Evolutionary conservation across 371 early-diverging fungal genomes (phyloP).

Genomic region (Haplosporangium sp.): DNA sequence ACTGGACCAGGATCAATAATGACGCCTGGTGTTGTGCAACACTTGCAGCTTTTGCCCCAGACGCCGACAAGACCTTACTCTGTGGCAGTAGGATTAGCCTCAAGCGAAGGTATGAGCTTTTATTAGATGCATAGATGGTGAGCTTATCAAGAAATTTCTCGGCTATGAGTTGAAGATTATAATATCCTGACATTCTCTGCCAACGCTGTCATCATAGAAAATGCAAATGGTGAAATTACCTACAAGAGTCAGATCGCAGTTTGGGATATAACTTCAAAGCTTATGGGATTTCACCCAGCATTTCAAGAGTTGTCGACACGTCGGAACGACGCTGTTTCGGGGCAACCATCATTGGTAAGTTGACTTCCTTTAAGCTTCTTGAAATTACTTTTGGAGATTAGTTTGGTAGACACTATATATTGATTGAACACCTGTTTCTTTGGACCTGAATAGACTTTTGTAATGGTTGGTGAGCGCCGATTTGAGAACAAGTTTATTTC

Average conservation of each 20-base stretch:
- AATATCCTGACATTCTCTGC: neutral
- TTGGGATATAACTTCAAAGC: conserved; percentile 44
- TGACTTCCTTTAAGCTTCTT: too few species aligned
- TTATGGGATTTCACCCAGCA: conserved; percentile 48
- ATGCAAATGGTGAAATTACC: conserved; percentile 14
- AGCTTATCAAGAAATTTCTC: neutral
- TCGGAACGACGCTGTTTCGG: conserved; percentile 45
- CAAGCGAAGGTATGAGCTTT: conserved; percentile 26
- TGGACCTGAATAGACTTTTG: conserved; percentile 33
- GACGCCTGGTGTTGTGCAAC: conserved; percentile 32
- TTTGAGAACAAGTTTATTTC: conserved; percentile 48
- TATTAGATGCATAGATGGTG: neutral
- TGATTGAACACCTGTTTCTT: neutral
- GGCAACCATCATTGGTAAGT: conserved; percentile 45
- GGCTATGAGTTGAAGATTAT: neutral
- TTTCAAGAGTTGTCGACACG: conserved; percentile 54
- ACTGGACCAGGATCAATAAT: conserved; percentile 46
- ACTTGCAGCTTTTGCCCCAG: conserved; percentile 39
- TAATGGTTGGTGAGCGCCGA: conserved; percentile 38
- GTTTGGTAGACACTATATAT: too few species aligned
- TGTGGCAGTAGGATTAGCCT: conserved; percentile 38
- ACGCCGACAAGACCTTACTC: conserved; percentile 24
- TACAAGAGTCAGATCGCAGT: conserved; percentile 41
- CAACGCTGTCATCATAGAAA: neutral
- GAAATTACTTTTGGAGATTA: too few species aligned